phyloP scores from a whole-genome alignment of 2,329 filamentous ascomycete genomes.

The Neofusicoccum cordaticola region DNA sequence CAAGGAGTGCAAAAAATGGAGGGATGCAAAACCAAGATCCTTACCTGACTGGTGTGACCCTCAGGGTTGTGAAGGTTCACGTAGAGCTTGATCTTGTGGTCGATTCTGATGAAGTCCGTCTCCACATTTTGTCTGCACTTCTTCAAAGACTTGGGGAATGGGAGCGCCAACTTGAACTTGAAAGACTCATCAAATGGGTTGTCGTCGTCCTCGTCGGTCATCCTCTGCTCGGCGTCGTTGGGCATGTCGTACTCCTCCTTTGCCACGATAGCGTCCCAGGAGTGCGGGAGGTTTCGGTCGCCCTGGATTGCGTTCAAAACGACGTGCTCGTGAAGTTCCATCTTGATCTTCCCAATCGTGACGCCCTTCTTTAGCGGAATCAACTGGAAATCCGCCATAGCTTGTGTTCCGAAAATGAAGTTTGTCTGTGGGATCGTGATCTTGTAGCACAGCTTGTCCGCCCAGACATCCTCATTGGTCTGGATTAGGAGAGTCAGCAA shows the following conservation, averaged over 20 bases:
- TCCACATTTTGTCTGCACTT: slow-evolving; percentile 88
- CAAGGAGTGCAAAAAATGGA: background rate
- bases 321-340: slow-evolving; percentile 71
- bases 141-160: slow-evolving; percentile 77
- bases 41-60: slow-evolving; percentile 84
- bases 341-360: slow-evolving; percentile 75
- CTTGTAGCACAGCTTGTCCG: slow-evolving; percentile 95
- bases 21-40: slow-evolving; percentile 20
- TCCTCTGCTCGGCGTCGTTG: slow-evolving; percentile 24
- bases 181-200: slow-evolving; percentile 55
- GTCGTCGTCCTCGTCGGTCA: slow-evolving; percentile 28
- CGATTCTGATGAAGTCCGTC: slow-evolving; percentile 82
- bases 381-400: slow-evolving; percentile 81
- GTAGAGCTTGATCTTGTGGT: slow-evolving; percentile 88
- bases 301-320: slow-evolving; percentile 38
- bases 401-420: slow-evolving; percentile 84
- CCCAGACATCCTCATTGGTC: slow-evolving; percentile 94
- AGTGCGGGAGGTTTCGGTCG: slow-evolving; percentile 28
- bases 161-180: slow-evolving; percentile 57
- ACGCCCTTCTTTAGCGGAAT: slow-evolving; percentile 87
- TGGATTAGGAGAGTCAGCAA: slow-evolving; percentile 24
- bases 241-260: slow-evolving; percentile 36
- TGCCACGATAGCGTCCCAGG: slow-evolving; percentile 28
- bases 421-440: slow-evolving; percentile 92
- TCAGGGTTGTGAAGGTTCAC: slow-evolving; percentile 93